Conservation (phyloP, 345 rosid species). For the Eutrema yunnanense region DNA sequence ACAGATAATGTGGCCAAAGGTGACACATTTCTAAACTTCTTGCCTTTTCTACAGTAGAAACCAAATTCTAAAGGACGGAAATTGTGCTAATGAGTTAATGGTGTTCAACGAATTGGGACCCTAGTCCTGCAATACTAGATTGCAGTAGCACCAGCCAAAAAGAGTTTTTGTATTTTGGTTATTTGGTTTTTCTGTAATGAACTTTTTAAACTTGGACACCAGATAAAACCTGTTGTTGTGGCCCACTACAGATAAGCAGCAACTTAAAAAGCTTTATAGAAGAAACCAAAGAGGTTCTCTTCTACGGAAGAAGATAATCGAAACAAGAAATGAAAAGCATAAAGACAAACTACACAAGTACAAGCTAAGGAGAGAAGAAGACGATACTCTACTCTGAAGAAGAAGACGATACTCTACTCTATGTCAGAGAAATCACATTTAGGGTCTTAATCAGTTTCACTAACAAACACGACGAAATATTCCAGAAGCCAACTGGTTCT, state of each 20-base stretch:
- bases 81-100: not conserved
- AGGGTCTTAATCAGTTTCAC: not conserved
- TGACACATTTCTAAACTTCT: not conserved
- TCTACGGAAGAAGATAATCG: slow-evolving; percentile 19
- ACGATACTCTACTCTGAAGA: too few species aligned
- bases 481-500: not conserved
- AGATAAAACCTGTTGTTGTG: slow-evolving; percentile 70
- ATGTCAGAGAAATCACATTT: slow-evolving; percentile 9
- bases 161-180: slow-evolving; percentile 8
- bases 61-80: not conserved
- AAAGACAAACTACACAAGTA: slow-evolving; percentile 4
- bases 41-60: not conserved
- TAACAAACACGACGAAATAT: not conserved
- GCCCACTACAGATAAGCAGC: slow-evolving; percentile 79
- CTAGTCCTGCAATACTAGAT: slow-evolving; percentile 48
- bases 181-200: not conserved
- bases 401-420: not conserved
- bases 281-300: slow-evolving; percentile 16
- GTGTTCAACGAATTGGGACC: slow-evolving; percentile 28
- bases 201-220: not conserved
- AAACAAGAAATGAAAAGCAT: slow-evolving; percentile 16
- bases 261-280: slow-evolving; percentile 45
- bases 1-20: not conserved
- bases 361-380: not conserved
- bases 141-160: slow-evolving; percentile 21